Percentiles rank a stretch among this genome's conserved stretches.
phyloP scores from a whole-genome alignment of 495 filamentous ascomycete species.

The Mycothermus thermophilus region DNA sequence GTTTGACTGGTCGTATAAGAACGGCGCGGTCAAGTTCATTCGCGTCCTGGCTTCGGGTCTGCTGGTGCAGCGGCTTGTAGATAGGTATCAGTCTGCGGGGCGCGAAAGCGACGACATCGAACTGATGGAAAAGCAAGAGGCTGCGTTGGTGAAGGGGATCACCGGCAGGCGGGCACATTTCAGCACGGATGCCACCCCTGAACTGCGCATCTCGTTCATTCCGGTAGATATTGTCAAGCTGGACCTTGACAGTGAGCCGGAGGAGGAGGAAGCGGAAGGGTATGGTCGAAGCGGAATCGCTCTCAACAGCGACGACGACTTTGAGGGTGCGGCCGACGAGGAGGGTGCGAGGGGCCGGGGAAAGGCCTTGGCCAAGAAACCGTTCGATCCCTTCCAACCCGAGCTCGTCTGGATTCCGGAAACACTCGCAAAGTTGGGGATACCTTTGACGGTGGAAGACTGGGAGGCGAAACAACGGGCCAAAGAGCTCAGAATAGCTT shows the following conservation, averaged over 20 bases:
- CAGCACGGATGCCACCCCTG: conserved; percentile 58
- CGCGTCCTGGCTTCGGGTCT: conserved; percentile 67
- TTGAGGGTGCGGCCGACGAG: conserved; percentile 39
- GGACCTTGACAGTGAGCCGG: conserved; percentile 54
- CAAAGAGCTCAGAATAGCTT: conserved; percentile 20
- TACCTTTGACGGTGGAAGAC: conserved; percentile 57
- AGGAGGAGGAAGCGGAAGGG: conserved; percentile 37
- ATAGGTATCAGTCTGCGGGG: conserved; percentile 14
- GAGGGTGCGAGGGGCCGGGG: conserved; percentile 6
- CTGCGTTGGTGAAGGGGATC: conserved; percentile 42
- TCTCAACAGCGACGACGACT: conserved; percentile 41
- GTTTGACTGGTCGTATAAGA: conserved; percentile 72
- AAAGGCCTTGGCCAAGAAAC: conserved; percentile 33
- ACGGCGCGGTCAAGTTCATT: conserved; percentile 75
- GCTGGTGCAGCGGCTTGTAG: conserved; percentile 48
- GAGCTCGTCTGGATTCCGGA: conserved; percentile 64
- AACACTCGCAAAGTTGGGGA: conserved; percentile 50
- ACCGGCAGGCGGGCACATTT: conserved; percentile 53
- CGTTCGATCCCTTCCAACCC: conserved; percentile 56
- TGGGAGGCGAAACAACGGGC: conserved; percentile 55
- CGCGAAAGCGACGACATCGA: conserved; percentile 25
- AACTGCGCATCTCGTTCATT: conserved; percentile 63
- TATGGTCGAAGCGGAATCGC: conserved; percentile 36
- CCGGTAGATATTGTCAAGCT: conserved; percentile 66
- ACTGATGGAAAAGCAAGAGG: conserved; percentile 31